phyloP scores from a whole-genome alignment of 75 land plant species.

The Cryptomeria japonica region DNA sequence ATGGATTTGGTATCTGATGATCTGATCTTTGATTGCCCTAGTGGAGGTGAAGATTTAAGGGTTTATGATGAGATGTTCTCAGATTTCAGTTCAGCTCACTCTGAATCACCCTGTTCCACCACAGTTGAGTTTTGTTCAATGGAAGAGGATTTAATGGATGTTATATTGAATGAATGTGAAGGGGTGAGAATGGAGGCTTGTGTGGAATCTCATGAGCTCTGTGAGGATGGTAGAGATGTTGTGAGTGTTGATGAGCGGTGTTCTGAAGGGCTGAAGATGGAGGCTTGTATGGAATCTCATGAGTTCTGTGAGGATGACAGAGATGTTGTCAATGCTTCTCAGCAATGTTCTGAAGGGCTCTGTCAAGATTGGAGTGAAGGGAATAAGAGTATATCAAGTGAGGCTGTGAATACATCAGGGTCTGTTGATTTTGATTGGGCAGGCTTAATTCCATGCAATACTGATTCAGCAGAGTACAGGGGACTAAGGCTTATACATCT shows the following conservation, averaged over 20 bases:
- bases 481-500: slow-evolving; percentile 46
- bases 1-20: neutral
- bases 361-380: neutral
- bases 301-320: neutral
- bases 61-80: neutral
- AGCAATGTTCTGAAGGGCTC: too few species aligned
- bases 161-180: neutral
- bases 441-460: neutral
- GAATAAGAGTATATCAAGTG: too few species aligned
- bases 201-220: neutral
- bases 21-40: neutral
- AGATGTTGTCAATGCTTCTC: too few species aligned
- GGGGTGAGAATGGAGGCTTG: neutral
- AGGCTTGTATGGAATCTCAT: neutral
- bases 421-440: too few species aligned
- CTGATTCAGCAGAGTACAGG: slow-evolving; percentile 20
- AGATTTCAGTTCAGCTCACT: neutral
- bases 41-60: neutral
- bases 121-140: too few species aligned
- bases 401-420: slow-evolving; percentile 14
- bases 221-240: too few species aligned
- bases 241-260: too few species aligned
- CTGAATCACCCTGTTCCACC: too few species aligned
- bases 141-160: neutral
- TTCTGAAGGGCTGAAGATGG: neutral